Evolutionary conservation across 495 filamentous ascomycete genomes (phyloP).

Genomic region (Durotheca rogersii): DNA sequence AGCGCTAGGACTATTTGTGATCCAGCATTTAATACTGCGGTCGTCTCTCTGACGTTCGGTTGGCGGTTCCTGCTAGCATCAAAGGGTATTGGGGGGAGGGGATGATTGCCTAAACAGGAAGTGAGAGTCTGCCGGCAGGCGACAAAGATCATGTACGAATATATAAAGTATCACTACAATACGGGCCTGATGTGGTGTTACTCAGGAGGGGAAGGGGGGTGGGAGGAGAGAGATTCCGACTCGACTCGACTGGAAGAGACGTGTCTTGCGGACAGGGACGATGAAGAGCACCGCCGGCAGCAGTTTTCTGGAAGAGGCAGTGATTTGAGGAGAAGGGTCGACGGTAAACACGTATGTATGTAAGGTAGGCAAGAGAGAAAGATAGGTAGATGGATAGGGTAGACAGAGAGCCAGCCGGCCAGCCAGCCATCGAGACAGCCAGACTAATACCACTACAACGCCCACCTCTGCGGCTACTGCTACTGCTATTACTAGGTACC

Average conservation of each 20-base stretch:
- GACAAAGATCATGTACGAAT: constrained; percentile 29
- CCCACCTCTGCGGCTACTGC: not conserved
- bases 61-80: constrained; percentile 16
- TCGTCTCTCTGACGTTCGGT: constrained; percentile 16
- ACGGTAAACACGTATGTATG: constrained; percentile 24
- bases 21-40: constrained; percentile 24
- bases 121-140: constrained; percentile 29
- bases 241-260: constrained; percentile 19
- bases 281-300: constrained; percentile 16
- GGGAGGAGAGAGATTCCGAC: constrained; percentile 12
- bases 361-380: too few species aligned
- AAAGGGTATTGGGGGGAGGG: constrained; percentile 15
- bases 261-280: constrained; percentile 19
- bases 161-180: constrained; percentile 23
- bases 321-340: constrained; percentile 32
- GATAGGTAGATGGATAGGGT: too few species aligned
- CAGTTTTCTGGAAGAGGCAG: constrained; percentile 26
- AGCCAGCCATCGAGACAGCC: too few species aligned
- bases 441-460: constrained; percentile 2
- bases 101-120: constrained; percentile 28
- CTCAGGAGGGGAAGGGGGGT: constrained; percentile 10
- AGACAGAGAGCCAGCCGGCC: too few species aligned
- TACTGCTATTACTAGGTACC: not conserved
- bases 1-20: constrained; percentile 25
- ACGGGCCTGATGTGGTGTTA: constrained; percentile 32